A percentile compares a stretch with the other conserved stretches of the same genome.
Conservation (phyloP, 805 yeast species). For the Lipomyces sp. region DNA sequence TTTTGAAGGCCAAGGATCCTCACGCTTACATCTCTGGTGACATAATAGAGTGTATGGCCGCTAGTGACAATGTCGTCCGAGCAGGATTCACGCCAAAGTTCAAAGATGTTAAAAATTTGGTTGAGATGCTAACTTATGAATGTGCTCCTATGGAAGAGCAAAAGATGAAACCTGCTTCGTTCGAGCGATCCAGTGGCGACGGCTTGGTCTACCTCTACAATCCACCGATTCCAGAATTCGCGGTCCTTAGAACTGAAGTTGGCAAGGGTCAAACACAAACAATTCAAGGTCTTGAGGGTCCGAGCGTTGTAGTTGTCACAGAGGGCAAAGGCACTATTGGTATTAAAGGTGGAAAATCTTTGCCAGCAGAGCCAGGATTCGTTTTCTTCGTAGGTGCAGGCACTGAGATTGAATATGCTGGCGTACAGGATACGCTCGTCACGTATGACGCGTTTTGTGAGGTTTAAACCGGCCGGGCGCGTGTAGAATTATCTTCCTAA, state of each 20-base stretch:
- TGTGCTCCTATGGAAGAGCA: slow-evolving; percentile 91
- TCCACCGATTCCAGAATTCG: slow-evolving; percentile 96
- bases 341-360: slow-evolving; percentile 48
- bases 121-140: slow-evolving; percentile 86
- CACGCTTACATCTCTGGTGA: slow-evolving; percentile 98
- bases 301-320: slow-evolving; percentile 83
- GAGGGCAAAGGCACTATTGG: slow-evolving; percentile 73
- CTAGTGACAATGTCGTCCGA: slow-evolving; percentile 96
- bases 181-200: slow-evolving; percentile 49
- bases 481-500: slow-evolving; percentile 10
- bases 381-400: slow-evolving; percentile 86
- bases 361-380: slow-evolving; percentile 68
- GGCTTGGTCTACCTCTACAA: slow-evolving; percentile 61
- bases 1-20: slow-evolving; percentile 94
- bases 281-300: slow-evolving; percentile 74
- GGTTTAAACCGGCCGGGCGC: slow-evolving; percentile 47
- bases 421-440: slow-evolving; percentile 55
- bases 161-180: slow-evolving; percentile 73
- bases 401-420: slow-evolving; percentile 61
- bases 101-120: slow-evolving; percentile 90
- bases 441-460: slow-evolving; percentile 91
- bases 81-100: slow-evolving; percentile 99
- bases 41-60: slow-evolving; percentile 99
- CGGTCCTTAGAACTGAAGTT: slow-evolving; percentile 84
- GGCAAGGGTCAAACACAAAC: slow-evolving; percentile 56